Base-by-base conservation (phyloP, 352 stramenopile genomes). In the Globisporangium sylvaticum region DNA sequence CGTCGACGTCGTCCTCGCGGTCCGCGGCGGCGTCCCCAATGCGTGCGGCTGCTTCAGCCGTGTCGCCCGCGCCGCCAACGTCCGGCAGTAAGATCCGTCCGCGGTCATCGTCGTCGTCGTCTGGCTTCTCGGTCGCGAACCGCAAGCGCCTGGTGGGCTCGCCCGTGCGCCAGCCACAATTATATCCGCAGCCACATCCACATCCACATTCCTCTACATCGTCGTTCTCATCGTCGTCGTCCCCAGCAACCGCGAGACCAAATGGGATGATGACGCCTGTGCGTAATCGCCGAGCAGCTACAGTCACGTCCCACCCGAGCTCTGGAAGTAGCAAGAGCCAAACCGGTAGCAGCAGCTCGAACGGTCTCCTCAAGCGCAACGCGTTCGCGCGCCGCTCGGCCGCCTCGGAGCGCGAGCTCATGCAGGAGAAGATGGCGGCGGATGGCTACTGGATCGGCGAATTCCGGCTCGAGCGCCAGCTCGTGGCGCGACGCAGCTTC, bases 381-480 rank as follows among this genome's bases (percentile, higher is more conserved):
- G 42, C 62, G 37, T 74, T 70, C 22, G 58, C 64, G 7, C 74
- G 70, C 15, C 68, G 68, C 54, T 73, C 69, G 20, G 64, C 68
- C 22, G 68, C 67, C n/a, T 73, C 70, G 24, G 77, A 83, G 37
- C 74, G 75, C 27, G 75, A 86, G 67, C 72, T 75, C 53, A 74
- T 90, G 62, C 76, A 88, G 66, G 75, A 81, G 57, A 81, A 81
- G 22, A 69, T 89, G 64, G 78, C 76, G 48, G 72, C 77, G n/a
- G 81, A 91, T 34, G 83, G 83, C n/a, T 91, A 91, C 69, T 91
- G 80, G 78, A 91, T 91, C 66, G 83, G 83, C 54, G 81, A 91
- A 71, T 91, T 89, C 56, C 77, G 80, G 54, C 64, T 82, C 7
- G 75, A 81, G 62, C 78, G 77, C 24, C 80, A 77, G 18, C 31